These are phyloP conservation scores for Graphilbum ipis-grandicollis DNA, from an alignment of 2,329 filamentous ascomycete species.

Conservation along the genomic window DNA sequence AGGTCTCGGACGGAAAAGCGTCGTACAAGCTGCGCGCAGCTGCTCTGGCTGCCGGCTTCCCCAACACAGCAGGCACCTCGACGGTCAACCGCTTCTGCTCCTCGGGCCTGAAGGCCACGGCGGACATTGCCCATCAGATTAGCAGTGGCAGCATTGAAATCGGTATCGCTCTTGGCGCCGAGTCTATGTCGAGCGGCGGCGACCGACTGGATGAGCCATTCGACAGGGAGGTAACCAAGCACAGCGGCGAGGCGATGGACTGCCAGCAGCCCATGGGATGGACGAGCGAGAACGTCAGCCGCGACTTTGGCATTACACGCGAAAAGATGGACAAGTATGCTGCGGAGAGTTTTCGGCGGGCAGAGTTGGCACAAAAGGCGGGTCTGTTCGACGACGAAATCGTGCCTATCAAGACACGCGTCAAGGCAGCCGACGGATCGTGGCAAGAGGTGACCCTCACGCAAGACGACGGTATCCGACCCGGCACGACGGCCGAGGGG, in stretches of 20 bases:
- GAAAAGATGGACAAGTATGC: constrained; percentile 73
- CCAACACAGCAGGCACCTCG: constrained; percentile 69
- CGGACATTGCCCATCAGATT: constrained; percentile 88
- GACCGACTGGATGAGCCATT: constrained; percentile 58
- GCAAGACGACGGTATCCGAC: constrained; percentile 78
- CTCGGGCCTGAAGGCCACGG: constrained; percentile 84
- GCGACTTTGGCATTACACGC: constrained; percentile 72
- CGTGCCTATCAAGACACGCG: constrained; percentile 61
- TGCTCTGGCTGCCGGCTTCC: constrained; percentile 78
- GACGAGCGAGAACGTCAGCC: constrained; percentile 89
- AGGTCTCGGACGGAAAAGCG: constrained; percentile 72
- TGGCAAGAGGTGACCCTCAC: constrained; percentile 61
- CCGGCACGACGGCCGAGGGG: constrained; percentile 71
- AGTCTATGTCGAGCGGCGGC: constrained; percentile 66
- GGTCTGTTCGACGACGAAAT: constrained; percentile 94
- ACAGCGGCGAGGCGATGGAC: constrained; percentile 62
- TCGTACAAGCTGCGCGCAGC: constrained; percentile 85
- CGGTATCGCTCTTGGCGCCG: constrained; percentile 75
- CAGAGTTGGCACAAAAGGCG: constrained; percentile 77
- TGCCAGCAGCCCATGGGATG: constrained; percentile 96
- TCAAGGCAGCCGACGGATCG: constrained; percentile 74
- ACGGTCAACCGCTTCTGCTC: constrained; percentile 94
- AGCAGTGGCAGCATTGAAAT: constrained; percentile 63
- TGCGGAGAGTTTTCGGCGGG: constrained; percentile 71
- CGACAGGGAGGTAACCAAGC: constrained; percentile 52